Percentiles rank a stretch among this genome's conserved stretches.
These are phyloP conservation scores for Scheffersomyces stipitis DNA, from an alignment of 805 yeast genomes.

Conservation along the genomic window DNA sequence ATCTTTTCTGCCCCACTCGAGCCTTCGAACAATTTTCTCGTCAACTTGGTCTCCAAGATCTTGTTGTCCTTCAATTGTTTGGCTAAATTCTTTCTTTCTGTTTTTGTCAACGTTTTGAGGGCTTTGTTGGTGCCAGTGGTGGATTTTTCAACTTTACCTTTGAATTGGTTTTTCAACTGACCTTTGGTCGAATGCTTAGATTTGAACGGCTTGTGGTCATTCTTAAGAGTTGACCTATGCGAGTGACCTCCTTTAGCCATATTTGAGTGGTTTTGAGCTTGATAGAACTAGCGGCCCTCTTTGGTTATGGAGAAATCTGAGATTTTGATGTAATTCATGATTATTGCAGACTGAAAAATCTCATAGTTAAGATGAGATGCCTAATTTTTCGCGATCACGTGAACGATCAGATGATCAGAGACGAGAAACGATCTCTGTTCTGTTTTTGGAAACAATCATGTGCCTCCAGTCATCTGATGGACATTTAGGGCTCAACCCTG, in stretches of 20 bases:
- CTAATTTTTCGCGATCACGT: too few relatives aligned
- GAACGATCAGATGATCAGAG: too few relatives aligned
- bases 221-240: conserved; percentile 82
- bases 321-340: too few relatives aligned
- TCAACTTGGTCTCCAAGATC: conserved; percentile 55
- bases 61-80: conserved; percentile 77
- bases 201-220: conserved; percentile 86
- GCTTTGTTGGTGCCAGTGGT: conserved; percentile 33
- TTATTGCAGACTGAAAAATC: too few relatives aligned
- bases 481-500: conserved; percentile 8
- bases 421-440: too few relatives aligned
- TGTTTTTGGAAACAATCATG: too few relatives aligned
- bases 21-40: conserved; percentile 77
- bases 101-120: conserved; percentile 39
- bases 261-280: too few relatives aligned
- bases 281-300: too few relatives aligned
- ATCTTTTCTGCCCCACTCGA: conserved; percentile 78
- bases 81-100: conserved; percentile 74
- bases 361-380: too few relatives aligned
- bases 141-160: conserved; percentile 85
- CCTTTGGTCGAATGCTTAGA: conserved; percentile 90
- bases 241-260: conserved; percentile 69
- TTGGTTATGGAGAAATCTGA: too few relatives aligned
- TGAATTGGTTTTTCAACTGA: conserved; percentile 71
- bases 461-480: too few relatives aligned